These are phyloP conservation scores for Fusarium secorum DNA, from an alignment of 2,329 filamentous ascomycete species.

Conservation along the genomic window DNA sequence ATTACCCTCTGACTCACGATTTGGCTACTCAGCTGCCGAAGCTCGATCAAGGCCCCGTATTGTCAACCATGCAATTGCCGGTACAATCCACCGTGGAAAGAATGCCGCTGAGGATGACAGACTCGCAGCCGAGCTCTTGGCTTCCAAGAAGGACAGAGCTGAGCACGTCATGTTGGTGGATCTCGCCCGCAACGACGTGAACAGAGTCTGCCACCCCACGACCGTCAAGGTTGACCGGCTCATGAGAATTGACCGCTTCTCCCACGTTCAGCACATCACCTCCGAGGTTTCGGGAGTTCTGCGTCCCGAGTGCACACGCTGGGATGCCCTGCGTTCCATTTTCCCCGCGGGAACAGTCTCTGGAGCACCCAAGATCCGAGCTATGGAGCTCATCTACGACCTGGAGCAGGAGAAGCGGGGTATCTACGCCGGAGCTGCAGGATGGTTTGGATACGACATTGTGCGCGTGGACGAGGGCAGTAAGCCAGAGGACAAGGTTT, in stretches of 20 bases:
- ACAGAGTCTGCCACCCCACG: conserved; percentile 89
- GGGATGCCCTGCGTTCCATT: conserved; percentile 94
- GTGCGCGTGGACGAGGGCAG: conserved; percentile 67
- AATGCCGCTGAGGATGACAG: conserved; percentile 83
- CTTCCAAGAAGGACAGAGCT: conserved; percentile 81
- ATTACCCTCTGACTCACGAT: conserved; percentile 36
- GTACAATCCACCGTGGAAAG: conserved; percentile 84
- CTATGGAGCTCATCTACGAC: conserved; percentile 97
- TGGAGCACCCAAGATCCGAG: conserved; percentile 92
- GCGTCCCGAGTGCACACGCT: conserved; percentile 82
- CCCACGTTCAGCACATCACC: conserved; percentile 95
- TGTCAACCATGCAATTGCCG: conserved; percentile 96
- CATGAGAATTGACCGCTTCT: conserved; percentile 95
- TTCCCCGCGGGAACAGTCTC: conserved; percentile 97
- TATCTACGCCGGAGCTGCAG: conserved; percentile 93
- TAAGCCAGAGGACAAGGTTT: conserved; percentile 45
- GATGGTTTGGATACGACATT: conserved; percentile 90
- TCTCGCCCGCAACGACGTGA: conserved; percentile 94
- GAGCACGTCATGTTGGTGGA: conserved; percentile 99
- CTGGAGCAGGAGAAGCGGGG: conserved; percentile 93
- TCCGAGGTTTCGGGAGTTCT: conserved; percentile 95
- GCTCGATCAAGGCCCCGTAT: conserved; percentile 78
- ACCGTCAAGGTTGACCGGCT: conserved; percentile 90
- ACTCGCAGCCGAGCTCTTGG: conserved; percentile 68
- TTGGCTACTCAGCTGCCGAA: conserved; percentile 38